Conservation (phyloP, 768 basidiomycete genomes). For the Dioszegia aurantiaca region DNA sequence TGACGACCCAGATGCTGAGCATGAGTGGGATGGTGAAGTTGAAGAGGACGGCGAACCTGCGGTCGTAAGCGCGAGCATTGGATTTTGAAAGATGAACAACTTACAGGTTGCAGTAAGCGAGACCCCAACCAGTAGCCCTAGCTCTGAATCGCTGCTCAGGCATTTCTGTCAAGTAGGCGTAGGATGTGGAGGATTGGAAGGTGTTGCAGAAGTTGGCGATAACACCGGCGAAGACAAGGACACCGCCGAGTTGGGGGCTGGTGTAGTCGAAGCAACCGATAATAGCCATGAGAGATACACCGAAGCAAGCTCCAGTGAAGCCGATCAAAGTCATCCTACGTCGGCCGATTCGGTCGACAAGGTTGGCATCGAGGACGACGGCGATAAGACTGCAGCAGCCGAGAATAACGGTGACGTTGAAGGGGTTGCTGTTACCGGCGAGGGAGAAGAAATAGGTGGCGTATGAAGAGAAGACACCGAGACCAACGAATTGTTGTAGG, state of each 20-base stretch:
- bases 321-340: constrained; percentile 27
- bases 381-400: constrained; percentile 3
- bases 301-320: constrained; percentile 24
- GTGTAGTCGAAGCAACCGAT: constrained; percentile 26
- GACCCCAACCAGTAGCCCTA: constrained; percentile 16
- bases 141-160: constrained; percentile 20
- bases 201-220: constrained; percentile 29
- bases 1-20: constrained; percentile 22
- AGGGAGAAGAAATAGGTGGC: constrained; percentile 31
- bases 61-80: background rate
- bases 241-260: constrained; percentile 9
- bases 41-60: constrained; percentile 18
- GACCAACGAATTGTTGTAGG: constrained; percentile 32
- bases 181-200: constrained; percentile 18
- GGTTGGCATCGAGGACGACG: constrained; percentile 14
- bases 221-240: constrained; percentile 24
- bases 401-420: constrained; percentile 22
- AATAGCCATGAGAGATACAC: constrained; percentile 18
- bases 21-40: constrained; percentile 27
- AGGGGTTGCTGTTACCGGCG: constrained; percentile 21
- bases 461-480: constrained; percentile 22
- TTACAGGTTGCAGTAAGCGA: constrained; percentile 24
- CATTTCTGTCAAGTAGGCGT: constrained; percentile 28
- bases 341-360: constrained; percentile 27
- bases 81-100: background rate